Conservation (phyloP, 2,329 filamentous ascomycete species). For the Chaetomium olivaceum region DNA sequence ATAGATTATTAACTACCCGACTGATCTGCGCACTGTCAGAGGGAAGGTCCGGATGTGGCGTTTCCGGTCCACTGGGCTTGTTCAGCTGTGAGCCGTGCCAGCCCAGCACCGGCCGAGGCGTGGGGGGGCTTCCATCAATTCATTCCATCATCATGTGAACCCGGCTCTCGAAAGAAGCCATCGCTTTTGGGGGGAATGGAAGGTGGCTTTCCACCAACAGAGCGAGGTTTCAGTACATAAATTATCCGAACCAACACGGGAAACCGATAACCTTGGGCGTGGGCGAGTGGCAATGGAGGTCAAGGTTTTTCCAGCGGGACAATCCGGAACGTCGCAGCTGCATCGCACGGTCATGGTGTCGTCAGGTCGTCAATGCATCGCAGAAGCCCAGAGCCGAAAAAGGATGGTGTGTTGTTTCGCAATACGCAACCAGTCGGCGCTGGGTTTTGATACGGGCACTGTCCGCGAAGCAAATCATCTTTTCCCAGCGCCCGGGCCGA, state of each 20-base stretch:
- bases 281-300: background rate
- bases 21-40: background rate
- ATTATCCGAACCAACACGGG: background rate
- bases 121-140: background rate
- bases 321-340: background rate
- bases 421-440: too few relatives aligned
- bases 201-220: background rate
- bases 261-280: background rate
- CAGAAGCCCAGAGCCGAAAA: background rate
- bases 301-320: background rate
- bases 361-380: background rate
- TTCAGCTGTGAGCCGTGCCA: background rate
- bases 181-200: background rate
- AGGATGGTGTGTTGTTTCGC: background rate
- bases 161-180: background rate
- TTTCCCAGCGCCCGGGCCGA: slow-evolving; percentile 5
- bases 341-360: background rate
- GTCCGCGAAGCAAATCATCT: background rate
- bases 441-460: background rate
- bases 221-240: background rate
- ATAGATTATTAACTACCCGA: background rate
- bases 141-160: background rate
- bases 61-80: background rate
- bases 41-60: background rate
- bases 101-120: background rate